Conservation (phyloP, 1,284 basidiomycete species). For the Leccinum fallax region DNA sequence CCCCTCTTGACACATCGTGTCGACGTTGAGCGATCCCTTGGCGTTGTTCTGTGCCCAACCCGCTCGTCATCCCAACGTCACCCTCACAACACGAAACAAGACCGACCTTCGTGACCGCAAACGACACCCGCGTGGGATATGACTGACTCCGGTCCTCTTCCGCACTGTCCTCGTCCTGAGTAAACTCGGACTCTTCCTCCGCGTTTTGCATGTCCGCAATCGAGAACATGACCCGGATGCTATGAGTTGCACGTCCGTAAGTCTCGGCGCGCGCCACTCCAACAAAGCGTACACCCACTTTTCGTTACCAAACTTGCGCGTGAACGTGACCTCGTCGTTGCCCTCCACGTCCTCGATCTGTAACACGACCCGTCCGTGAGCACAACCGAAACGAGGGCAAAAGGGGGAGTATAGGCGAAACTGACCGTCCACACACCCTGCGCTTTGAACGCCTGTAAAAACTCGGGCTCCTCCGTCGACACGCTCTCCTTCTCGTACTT, state of each 20-base stretch:
- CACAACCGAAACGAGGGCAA: background rate
- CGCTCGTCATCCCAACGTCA: conserved; percentile 1
- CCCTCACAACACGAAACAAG: conserved; percentile 1
- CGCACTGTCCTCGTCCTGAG: conserved; percentile 38
- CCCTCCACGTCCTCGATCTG: conserved; percentile 76
- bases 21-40: conserved; percentile 75
- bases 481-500: conserved; percentile 80
- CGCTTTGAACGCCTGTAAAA: conserved; percentile 75
- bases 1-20: conserved; percentile 84
- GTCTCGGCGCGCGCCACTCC: background rate
- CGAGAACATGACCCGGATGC: conserved; percentile 82
- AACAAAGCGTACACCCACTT: conserved; percentile 51
- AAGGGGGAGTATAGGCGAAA: background rate
- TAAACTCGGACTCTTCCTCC: conserved; percentile 48
- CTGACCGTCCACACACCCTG: conserved; percentile 76
- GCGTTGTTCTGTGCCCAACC: conserved; percentile 39
- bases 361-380: background rate
- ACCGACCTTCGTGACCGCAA: conserved; percentile 83
- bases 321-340: conserved; percentile 83
- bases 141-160: conserved; percentile 45
- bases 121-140: conserved; percentile 76
- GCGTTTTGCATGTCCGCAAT: conserved; percentile 71
- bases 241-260: conserved; percentile 30
- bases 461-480: conserved; percentile 62
- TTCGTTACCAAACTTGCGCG: conserved; percentile 90